phyloP scores from a whole-genome alignment of 495 filamentous ascomycete genomes.

The Penicillium argentinense region DNA sequence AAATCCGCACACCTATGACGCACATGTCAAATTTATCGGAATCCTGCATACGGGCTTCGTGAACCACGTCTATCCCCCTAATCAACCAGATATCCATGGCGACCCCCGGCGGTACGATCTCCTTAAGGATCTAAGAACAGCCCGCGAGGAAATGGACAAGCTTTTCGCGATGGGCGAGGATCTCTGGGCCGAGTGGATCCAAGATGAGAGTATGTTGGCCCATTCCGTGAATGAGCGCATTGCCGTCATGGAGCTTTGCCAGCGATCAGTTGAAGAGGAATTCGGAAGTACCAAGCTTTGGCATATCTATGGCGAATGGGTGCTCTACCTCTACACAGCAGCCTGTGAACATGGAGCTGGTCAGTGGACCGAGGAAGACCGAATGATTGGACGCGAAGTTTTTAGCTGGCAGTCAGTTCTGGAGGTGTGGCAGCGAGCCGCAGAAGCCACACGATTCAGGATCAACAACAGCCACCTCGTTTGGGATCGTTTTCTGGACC shows the following conservation, averaged over 20 bases:
- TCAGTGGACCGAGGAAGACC: slow-evolving; percentile 76
- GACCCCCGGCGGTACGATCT: slow-evolving; percentile 56
- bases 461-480: slow-evolving; percentile 81
- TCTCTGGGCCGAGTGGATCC: slow-evolving; percentile 63
- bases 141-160: slow-evolving; percentile 64
- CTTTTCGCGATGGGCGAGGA: slow-evolving; percentile 67
- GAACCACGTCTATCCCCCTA: slow-evolving; percentile 51
- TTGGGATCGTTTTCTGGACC: slow-evolving; percentile 78
- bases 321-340: slow-evolving; percentile 68
- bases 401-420: slow-evolving; percentile 75
- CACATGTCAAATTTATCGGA: slow-evolving; percentile 62
- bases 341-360: slow-evolving; percentile 56
- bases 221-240: slow-evolving; percentile 62
- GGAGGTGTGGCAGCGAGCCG: slow-evolving; percentile 76
- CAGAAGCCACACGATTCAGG: slow-evolving; percentile 75
- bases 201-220: slow-evolving; percentile 63
- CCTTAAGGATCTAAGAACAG: slow-evolving; percentile 60
- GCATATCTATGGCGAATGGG: slow-evolving; percentile 84
- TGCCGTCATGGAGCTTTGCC: slow-evolving; percentile 79
- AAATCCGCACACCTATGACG: slow-evolving; percentile 64
- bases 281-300: slow-evolving; percentile 82
- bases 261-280: slow-evolving; percentile 78
- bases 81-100: slow-evolving; percentile 45
- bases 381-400: slow-evolving; percentile 68
- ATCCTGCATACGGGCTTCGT: slow-evolving; percentile 64